phyloP scores from a whole-genome alignment of 2,329 filamentous ascomycete species.

The Berkeleyomyces basicola region DNA sequence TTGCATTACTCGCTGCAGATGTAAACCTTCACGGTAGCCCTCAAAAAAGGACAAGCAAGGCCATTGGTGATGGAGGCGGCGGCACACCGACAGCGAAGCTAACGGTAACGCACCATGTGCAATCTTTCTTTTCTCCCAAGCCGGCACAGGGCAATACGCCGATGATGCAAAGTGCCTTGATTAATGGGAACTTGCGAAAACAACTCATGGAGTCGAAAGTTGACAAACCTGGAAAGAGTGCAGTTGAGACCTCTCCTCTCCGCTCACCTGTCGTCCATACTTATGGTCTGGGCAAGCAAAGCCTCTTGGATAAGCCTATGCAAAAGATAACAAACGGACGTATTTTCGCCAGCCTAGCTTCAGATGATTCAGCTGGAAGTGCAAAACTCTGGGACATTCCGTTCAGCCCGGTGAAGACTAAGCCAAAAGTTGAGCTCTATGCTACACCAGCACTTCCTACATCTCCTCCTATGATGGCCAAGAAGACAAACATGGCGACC shows the following conservation, averaged over 20 bases:
- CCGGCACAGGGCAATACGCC: not conserved
- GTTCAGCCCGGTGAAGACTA: not conserved
- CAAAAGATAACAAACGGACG: not conserved
- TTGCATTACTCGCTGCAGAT: not conserved
- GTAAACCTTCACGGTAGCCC: not conserved
- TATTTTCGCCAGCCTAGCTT: not conserved
- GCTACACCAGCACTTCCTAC: not conserved
- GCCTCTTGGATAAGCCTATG: not conserved
- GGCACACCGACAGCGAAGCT: not conserved
- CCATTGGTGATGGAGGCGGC: not conserved
- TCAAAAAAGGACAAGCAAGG: not conserved
- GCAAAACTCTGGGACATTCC: conserved; percentile 1
- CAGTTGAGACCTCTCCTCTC: not conserved
- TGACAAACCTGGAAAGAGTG: not conserved
- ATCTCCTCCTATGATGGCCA: not conserved
- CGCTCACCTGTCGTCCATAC: not conserved
- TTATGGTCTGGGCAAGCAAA: not conserved
- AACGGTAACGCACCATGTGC: not conserved
- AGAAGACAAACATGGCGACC: not conserved
- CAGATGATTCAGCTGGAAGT: not conserved
- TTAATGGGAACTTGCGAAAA: not conserved
- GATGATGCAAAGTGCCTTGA: not conserved
- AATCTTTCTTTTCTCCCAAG: not conserved
- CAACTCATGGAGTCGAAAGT: not conserved
- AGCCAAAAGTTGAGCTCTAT: not conserved